Percentiles rank a stretch among this genome's conserved stretches.
phyloP scores from a whole-genome alignment of 2,329 filamentous ascomycete species.

The Cryphonectria naterciae region DNA sequence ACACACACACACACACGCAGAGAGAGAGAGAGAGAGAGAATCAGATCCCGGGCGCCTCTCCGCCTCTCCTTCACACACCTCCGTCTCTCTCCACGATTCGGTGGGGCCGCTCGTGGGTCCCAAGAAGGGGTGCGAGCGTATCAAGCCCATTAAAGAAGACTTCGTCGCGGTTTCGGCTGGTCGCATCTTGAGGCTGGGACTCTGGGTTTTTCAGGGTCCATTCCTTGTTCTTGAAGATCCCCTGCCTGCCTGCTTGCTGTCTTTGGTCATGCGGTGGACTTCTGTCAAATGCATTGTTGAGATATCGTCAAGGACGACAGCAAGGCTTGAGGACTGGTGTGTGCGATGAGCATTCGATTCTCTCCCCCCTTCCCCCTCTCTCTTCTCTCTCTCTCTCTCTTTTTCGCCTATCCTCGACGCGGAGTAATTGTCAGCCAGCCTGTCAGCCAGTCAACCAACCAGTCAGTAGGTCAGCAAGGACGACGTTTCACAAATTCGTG shows the following conservation, averaged over 20 bases:
- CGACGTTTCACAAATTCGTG: background rate
- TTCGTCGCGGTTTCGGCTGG: slow-evolving; percentile 9
- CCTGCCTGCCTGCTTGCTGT: background rate
- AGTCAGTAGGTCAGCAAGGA: background rate
- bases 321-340: background rate
- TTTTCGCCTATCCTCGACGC: background rate
- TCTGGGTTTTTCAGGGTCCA: slow-evolving; percentile 6
- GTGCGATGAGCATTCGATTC: background rate
- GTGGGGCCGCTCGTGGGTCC: background rate
- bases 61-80: background rate
- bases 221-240: background rate
- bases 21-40: too few species aligned
- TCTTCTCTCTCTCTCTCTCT: background rate
- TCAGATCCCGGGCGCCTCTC: background rate
- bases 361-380: background rate
- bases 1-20: background rate
- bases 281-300: background rate
- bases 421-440: background rate
- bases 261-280: slow-evolving; percentile 8
- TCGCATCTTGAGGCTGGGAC: background rate
- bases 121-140: slow-evolving; percentile 19
- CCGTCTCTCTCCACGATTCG: slow-evolving; percentile 11
- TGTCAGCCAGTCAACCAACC: background rate
- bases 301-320: background rate
- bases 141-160: slow-evolving; percentile 17